Conservation (phyloP, 495 filamentous ascomycete genomes). For the Aspergillus funiculosus region DNA sequence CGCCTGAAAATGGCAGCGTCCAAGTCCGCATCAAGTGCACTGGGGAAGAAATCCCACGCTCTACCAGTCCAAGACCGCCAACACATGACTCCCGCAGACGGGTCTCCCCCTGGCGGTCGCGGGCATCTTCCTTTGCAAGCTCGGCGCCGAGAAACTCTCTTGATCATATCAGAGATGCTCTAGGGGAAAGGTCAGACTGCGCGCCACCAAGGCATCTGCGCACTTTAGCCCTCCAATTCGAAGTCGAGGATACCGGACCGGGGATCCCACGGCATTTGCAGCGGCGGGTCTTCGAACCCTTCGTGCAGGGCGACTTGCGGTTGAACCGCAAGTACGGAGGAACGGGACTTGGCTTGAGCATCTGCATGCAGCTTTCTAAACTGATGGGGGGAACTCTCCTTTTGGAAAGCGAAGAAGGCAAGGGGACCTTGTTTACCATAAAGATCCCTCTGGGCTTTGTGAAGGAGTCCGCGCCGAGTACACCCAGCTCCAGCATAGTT, state of each 20-base stretch:
- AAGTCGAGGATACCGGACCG: conserved; percentile 83
- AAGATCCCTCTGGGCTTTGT: conserved; percentile 75
- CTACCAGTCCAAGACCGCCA: neutral
- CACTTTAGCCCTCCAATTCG: conserved; percentile 70
- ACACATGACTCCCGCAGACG: conserved; percentile 9
- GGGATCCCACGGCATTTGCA: conserved; percentile 78
- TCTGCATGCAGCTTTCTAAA: conserved; percentile 76
- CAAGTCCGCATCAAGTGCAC: conserved; percentile 66
- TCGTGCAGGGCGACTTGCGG: conserved; percentile 84
- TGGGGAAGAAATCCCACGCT: conserved; percentile 22
- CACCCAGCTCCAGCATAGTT: conserved; percentile 20
- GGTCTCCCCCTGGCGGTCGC: conserved; percentile 9
- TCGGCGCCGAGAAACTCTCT: neutral
- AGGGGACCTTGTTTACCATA: conserved; percentile 78
- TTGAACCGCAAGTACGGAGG: conserved; percentile 87
- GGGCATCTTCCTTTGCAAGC: conserved; percentile 11
- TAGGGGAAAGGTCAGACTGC: conserved; percentile 40
- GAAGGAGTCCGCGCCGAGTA: conserved; percentile 56
- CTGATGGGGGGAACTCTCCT: conserved; percentile 76
- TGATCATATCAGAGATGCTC: conserved; percentile 2
- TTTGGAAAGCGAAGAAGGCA: conserved; percentile 65
- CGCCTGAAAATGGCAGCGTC: conserved; percentile 68
- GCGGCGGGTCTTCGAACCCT: conserved; percentile 83
- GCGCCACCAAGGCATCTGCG: conserved; percentile 43
- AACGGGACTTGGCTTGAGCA: conserved; percentile 84